These are phyloP conservation scores for Inga oerstediana DNA, from an alignment of 306 rosid genomes.

Conservation along the genomic window DNA sequence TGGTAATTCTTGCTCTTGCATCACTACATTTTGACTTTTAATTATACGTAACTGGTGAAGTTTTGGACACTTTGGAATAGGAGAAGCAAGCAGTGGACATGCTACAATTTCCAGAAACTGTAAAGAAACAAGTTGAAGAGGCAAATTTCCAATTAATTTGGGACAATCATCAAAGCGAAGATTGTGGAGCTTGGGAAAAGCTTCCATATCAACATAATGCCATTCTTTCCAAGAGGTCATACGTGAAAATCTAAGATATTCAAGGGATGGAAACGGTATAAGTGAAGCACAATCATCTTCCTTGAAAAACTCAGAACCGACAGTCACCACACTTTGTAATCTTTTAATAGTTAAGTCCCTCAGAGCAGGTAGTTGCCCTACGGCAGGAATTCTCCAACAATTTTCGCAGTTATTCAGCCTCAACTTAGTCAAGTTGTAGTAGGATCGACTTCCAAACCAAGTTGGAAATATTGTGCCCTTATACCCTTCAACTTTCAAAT, in stretches of 20 bases:
- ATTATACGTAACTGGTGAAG: rapidly evolving
- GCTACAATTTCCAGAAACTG: background rate
- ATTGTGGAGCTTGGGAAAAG: background rate
- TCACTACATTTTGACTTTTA: background rate
- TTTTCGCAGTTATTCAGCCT: rapidly evolving
- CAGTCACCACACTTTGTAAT: background rate
- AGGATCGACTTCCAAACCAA: background rate
- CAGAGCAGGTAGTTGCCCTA: conserved; percentile 14
- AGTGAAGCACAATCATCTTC: background rate
- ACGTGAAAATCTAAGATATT: rapidly evolving
- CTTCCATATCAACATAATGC: background rate
- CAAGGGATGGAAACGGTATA: background rate
- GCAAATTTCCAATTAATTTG: background rate
- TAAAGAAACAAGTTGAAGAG: background rate
- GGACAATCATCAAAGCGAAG: background rate
- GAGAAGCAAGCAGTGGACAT: background rate
- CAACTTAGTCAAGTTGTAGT: background rate
- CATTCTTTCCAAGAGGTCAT: conserved; percentile 12
- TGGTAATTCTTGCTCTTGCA: conserved; percentile 4
- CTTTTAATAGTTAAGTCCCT: background rate
- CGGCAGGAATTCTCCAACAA: conserved; percentile 11
- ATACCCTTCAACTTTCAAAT: too few relatives aligned
- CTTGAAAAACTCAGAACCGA: background rate
- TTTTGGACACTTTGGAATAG: background rate
- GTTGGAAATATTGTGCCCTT: too few relatives aligned